These are phyloP conservation scores for Trametes pubescens DNA, from an alignment of 1,284 basidiomycete genomes.

Conservation along the genomic window DNA sequence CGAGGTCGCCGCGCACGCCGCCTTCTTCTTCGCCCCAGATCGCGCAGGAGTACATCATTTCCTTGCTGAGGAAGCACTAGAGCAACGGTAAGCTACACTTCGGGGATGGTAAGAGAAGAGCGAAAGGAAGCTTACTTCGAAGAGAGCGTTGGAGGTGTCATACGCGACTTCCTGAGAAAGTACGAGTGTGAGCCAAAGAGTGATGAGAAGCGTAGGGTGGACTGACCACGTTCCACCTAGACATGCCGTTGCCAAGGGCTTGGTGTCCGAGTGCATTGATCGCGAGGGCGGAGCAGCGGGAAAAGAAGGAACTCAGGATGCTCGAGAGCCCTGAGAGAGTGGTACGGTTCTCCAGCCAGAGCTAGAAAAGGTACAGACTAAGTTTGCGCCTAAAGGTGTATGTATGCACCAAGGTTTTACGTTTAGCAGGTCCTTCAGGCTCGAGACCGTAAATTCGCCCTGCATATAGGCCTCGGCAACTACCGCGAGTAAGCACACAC, in stretches of 20 bases:
- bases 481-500: slow-evolving; percentile 32
- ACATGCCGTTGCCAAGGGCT: slow-evolving; percentile 1
- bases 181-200: too few species aligned
- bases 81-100: neutral
- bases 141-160: slow-evolving; percentile 81
- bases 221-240: slow-evolving; percentile 62
- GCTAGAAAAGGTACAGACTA: slow-evolving; percentile 43
- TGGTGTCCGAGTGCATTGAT: slow-evolving; percentile 51
- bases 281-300: slow-evolving; percentile 65
- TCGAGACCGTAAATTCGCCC: slow-evolving; percentile 74
- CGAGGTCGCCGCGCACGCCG: slow-evolving; percentile 66
- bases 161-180: slow-evolving; percentile 74
- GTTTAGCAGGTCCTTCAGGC: slow-evolving; percentile 75
- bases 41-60: slow-evolving; percentile 92
- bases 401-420: slow-evolving; percentile 51
- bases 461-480: slow-evolving; percentile 88
- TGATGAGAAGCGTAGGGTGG: slow-evolving; percentile 49
- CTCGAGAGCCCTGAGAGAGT: slow-evolving; percentile 41
- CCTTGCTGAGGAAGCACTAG: slow-evolving; percentile 78
- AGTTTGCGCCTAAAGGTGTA: neutral
- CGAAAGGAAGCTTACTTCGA: slow-evolving; percentile 57
- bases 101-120: neutral
- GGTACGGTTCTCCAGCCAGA: slow-evolving; percentile 82
- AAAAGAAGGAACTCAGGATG: slow-evolving; percentile 50
- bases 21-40: slow-evolving; percentile 76